phyloP scores from a whole-genome alignment of 1,284 basidiomycete species.

The Ustilago esculenta region DNA sequence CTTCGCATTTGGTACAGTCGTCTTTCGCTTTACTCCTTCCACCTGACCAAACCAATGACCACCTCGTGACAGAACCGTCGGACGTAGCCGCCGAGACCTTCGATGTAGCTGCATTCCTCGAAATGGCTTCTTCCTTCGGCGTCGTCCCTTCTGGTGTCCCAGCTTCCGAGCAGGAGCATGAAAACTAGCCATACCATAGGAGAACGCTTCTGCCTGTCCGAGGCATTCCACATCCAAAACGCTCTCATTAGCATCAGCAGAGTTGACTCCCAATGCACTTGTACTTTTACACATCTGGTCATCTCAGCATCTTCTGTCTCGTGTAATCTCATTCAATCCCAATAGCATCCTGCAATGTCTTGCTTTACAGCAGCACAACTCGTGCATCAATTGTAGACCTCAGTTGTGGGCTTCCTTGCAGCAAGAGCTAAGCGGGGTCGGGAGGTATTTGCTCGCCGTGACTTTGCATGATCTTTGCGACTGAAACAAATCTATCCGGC shows the following conservation, averaged over 20 bases:
- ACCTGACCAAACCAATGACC: background rate
- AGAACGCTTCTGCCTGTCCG: too few species aligned
- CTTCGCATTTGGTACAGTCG: background rate
- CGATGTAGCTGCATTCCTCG: slow-evolving; percentile 38
- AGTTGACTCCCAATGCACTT: slow-evolving; percentile 10
- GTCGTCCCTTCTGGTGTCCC: background rate
- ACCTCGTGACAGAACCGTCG: background rate
- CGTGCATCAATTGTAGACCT: too few species aligned
- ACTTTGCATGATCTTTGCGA: too few species aligned
- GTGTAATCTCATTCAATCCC: background rate
- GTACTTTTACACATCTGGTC: slow-evolving; percentile 31
- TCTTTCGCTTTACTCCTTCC: slow-evolving; percentile 2
- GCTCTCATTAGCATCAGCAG: too few species aligned
- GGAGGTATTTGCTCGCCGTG: too few species aligned
- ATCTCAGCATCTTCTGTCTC: background rate
- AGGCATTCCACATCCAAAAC: too few species aligned
- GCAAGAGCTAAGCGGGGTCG: too few species aligned
- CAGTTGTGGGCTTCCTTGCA: too few species aligned
- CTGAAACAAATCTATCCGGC: too few species aligned
- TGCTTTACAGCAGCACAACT: too few species aligned
- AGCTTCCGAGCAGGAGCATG: background rate
- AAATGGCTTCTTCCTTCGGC: slow-evolving; percentile 32
- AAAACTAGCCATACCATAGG: background rate
- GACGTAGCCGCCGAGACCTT: slow-evolving; percentile 12
- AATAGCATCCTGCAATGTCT: too few species aligned